Conservation (phyloP, 148 eudicot genomes). For the Spergularia marina region DNA sequence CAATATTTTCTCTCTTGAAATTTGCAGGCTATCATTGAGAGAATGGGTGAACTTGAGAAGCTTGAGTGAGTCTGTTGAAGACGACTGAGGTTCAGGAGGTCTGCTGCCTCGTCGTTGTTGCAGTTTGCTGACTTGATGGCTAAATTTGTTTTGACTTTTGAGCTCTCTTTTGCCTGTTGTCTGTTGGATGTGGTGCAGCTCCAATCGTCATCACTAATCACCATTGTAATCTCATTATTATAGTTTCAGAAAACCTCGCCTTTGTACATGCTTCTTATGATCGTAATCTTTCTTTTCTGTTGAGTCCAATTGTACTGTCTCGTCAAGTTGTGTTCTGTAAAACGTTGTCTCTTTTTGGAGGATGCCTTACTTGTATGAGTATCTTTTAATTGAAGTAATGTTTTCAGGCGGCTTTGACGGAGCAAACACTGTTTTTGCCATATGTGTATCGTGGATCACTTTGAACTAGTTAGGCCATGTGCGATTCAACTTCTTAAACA, state of each 20-base stretch:
- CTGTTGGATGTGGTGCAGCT: neutral
- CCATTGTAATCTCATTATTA: constrained; percentile 4
- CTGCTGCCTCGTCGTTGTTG: neutral
- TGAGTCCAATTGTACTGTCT: neutral
- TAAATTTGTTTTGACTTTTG: constrained; percentile 4
- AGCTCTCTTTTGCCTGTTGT: neutral
- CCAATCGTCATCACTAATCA: neutral
- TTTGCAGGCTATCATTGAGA: constrained; percentile 69
- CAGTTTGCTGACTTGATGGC: neutral
- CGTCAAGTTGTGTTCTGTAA: neutral
- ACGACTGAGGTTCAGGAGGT: neutral
- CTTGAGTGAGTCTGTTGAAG: constrained; percentile 41
- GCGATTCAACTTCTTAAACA: no score
- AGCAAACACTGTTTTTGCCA: neutral
- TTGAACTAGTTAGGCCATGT: no score
- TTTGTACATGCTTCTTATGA: constrained; percentile 19
- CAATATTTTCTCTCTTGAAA: constrained; percentile 1
- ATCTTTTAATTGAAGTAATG: neutral
- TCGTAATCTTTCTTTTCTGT: constrained; percentile 1
- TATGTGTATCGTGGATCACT: no score
- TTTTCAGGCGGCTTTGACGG: neutral
- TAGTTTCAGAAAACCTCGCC: neutral
- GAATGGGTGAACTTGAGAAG: constrained; percentile 89
- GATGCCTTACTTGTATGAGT: neutral
- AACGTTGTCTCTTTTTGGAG: neutral